Evolutionary conservation across 495 filamentous ascomycete genomes (phyloP), one percentile per base, ranked within the genome.

Genomic region (Penicillium verhagenii): DNA sequence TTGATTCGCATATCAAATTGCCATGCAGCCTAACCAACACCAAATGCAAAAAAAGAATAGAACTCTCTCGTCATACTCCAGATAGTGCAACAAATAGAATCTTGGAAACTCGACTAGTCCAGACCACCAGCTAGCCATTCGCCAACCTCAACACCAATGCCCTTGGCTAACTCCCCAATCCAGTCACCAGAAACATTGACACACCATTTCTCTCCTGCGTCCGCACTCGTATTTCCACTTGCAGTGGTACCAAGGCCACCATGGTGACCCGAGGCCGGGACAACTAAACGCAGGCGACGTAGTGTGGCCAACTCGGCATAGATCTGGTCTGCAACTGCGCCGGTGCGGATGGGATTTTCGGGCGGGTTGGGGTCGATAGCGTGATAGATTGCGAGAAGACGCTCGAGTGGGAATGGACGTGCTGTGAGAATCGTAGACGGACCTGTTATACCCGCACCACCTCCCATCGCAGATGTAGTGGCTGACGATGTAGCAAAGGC

Each of bases 301-400:
- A 98, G 72, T 38, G 93, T 97, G 26, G 91, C 86, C 26, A 97
- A 79, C 56, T 89, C 86, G 61, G 82, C 81, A 47, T 84, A 83
- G 7, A 89, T 74, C 48, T 88, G 82, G n/a, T 83, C 83, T 29
- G 81, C 77, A 19, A 80, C 76, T 0, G 68, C 75, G 16, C 61
- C 63, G 23, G 63, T 58, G 26, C 69, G 64, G 13, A 84, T 77
- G 57, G 85, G 70, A 20, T 79, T 80, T 9, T 76, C 64, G 1
- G 83, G 70, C 10, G 74, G 82, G 52, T 92, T 86, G 1, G 86
- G 86, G 29, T 88, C 72, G 39, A 97, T 85, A 1, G 88, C 86
- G 23, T 87, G 85, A 59, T 93, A 92, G 23, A 98, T 95, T 0
- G 93, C 91, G 19, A 96, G 73, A 71, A 96, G 77, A 4, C 94